Evolutionary conservation across 2,329 filamentous ascomycete genomes (phyloP).

Genomic region (Xylariaceae sp.): DNA sequence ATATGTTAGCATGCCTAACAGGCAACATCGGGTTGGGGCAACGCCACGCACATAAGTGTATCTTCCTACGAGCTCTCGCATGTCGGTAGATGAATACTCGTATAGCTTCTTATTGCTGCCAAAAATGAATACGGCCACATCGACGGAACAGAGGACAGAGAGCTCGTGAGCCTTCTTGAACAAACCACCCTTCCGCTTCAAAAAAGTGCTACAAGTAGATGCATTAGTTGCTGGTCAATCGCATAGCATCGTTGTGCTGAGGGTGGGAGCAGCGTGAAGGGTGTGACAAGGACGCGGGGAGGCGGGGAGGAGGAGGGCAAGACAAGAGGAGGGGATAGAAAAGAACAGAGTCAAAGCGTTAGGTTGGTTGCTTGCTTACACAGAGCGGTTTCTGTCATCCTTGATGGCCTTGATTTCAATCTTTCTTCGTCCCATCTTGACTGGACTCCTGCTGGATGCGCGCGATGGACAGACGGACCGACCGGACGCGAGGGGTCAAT

Average conservation of each 20-base stretch:
- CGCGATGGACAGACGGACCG: not conserved
- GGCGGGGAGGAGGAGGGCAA: not conserved
- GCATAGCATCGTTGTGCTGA: not conserved
- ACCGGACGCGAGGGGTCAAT: not conserved
- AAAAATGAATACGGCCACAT: slow-evolving; percentile 98
- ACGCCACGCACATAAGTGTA: slow-evolving; percentile 76
- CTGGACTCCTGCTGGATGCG: slow-evolving; percentile 8
- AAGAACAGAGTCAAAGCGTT: slow-evolving; percentile 4
- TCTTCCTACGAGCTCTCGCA: slow-evolving; percentile 80
- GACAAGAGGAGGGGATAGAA: not conserved
- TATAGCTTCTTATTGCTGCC: slow-evolving; percentile 99
- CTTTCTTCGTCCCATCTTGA: slow-evolving; percentile 90
- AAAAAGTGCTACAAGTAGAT: slow-evolving; percentile 65
- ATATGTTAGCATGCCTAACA: slow-evolving; percentile 16
- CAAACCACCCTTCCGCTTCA: slow-evolving; percentile 96
- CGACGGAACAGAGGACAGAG: slow-evolving; percentile 94
- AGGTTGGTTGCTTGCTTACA: slow-evolving; percentile 62
- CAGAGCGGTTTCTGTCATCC: slow-evolving; percentile 94
- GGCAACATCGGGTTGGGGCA: not conserved
- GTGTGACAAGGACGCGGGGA: not conserved
- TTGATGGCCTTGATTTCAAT: slow-evolving; percentile 99
- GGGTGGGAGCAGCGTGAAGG: not conserved
- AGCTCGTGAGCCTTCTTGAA: slow-evolving; percentile 99
- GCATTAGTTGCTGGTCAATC: slow-evolving; percentile 16
- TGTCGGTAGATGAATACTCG: slow-evolving; percentile 92